These are phyloP conservation scores for Malassezia nana DNA, from an alignment of 1,284 basidiomycete genomes.

Conservation along the genomic window DNA sequence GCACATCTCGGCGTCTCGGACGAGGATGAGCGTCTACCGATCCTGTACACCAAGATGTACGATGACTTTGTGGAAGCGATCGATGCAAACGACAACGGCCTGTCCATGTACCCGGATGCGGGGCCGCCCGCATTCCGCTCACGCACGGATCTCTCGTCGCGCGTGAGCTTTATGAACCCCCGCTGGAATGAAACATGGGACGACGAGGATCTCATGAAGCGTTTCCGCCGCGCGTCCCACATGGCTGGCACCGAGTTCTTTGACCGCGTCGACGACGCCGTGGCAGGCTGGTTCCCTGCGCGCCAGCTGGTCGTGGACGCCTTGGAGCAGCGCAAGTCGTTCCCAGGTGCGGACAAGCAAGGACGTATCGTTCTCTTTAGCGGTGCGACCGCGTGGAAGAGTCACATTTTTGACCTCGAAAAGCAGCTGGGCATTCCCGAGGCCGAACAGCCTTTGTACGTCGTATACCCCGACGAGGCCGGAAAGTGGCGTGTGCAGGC, in stretches of 20 bases:
- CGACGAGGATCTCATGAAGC: conserved; percentile 23
- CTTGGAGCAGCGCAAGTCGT: conserved; percentile 56
- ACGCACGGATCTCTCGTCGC: conserved; percentile 40
- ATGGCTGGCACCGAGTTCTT: conserved; percentile 82
- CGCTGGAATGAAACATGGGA: conserved; percentile 40
- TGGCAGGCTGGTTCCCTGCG: conserved; percentile 83
- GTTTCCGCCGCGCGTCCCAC: conserved; percentile 67
- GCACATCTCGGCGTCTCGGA: conserved; percentile 54
- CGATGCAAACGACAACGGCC: conserved; percentile 69
- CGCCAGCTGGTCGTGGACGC: conserved; percentile 67
- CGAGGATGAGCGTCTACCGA: conserved; percentile 58
- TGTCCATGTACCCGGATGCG: conserved; percentile 32
- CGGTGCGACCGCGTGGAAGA: conserved; percentile 78
- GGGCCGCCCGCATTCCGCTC: conserved; percentile 38
- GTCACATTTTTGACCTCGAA: conserved; percentile 84
- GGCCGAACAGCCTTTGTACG: conserved; percentile 59
- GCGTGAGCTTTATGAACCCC: conserved; percentile 41
- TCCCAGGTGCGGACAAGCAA: conserved; percentile 55
- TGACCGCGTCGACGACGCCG: conserved; percentile 68
- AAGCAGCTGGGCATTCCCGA: conserved; percentile 33
- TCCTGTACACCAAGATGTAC: conserved; percentile 82
- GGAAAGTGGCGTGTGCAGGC: conserved; percentile 86
- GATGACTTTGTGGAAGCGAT: conserved; percentile 84
- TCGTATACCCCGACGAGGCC: conserved; percentile 71
- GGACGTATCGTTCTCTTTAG: conserved; percentile 75